These are phyloP conservation scores for Fusarium sp. DNA, from an alignment of 2,329 filamentous ascomycete species.

Conservation along the genomic window DNA sequence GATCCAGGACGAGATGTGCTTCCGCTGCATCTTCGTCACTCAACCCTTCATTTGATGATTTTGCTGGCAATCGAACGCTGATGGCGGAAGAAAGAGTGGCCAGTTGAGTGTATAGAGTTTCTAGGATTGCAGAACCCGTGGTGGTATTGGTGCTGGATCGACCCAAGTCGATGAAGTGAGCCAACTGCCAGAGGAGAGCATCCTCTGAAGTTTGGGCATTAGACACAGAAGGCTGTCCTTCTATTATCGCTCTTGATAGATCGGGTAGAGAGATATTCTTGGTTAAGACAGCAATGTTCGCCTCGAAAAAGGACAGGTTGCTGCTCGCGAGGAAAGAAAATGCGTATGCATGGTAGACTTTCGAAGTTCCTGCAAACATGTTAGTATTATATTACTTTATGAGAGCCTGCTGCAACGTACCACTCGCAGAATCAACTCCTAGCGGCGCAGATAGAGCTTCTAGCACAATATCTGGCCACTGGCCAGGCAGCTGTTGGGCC, in stretches of 20 bases:
- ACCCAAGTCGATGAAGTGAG: conserved; percentile 69
- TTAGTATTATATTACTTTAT: conserved; percentile 7
- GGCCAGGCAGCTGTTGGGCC: conserved; percentile 25
- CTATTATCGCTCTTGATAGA: conserved; percentile 54
- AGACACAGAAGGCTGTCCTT: conserved; percentile 45
- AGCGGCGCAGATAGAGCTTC: conserved; percentile 47
- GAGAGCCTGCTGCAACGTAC: conserved; percentile 22
- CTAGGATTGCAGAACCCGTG: conserved; percentile 55
- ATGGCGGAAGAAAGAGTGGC: conserved; percentile 62
- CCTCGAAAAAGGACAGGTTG: conserved; percentile 53
- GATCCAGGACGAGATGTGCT: conserved; percentile 49
- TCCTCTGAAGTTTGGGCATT: conserved; percentile 46
- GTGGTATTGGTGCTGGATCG: conserved; percentile 48
- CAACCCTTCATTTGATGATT: conserved; percentile 9
- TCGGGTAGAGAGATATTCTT: conserved; percentile 49
- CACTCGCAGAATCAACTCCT: conserved; percentile 15
- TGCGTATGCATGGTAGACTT: conserved; percentile 39
- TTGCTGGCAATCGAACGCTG: conserved; percentile 52
- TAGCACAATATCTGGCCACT: conserved; percentile 39
- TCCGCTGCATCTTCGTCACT: conserved; percentile 28
- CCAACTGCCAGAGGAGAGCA: conserved; percentile 68
- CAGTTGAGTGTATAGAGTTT: conserved; percentile 62
- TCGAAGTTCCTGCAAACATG: conserved; percentile 3
- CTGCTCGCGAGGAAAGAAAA: conserved; percentile 40
- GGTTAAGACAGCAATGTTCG: conserved; percentile 50